Percentiles rank a stretch among this genome's conserved stretches.
Evolutionary conservation across 129 eudicot genomes (phyloP).

Genomic region (Saussurea involucrata): DNA sequence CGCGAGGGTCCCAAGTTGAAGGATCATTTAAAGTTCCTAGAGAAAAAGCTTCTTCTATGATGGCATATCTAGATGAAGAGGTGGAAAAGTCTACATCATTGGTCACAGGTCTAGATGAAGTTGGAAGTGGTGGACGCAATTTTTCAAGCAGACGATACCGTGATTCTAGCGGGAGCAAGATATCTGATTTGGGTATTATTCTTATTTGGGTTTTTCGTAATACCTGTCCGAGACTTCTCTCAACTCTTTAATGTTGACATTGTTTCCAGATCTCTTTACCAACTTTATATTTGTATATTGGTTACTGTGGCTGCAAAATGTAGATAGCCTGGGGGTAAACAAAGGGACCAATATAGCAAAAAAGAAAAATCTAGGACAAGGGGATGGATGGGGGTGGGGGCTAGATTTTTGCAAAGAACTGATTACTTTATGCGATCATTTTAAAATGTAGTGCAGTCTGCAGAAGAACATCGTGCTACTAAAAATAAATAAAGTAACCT

Average conservation of each 20-base stretch:
- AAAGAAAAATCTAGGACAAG: neutral
- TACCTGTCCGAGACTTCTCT: neutral
- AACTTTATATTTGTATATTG: too few relatives aligned
- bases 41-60: constrained; percentile 52
- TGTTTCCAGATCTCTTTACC: neutral
- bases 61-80: constrained; percentile 61
- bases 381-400: neutral
- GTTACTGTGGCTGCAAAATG: neutral
- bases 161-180: constrained; percentile 44
- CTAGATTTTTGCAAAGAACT: neutral
- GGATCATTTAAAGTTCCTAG: constrained; percentile 71
- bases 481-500: neutral
- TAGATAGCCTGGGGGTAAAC: neutral
- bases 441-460: neutral
- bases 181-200: constrained; percentile 56
- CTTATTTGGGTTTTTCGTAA: neutral
- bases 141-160: constrained; percentile 54
- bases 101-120: constrained; percentile 46
- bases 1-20: constrained; percentile 42
- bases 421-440: neutral
- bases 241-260: neutral
- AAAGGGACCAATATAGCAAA: neutral
- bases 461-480: neutral
- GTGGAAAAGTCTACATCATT: constrained; percentile 39
- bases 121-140: constrained; percentile 33